Evolutionary conservation across 2,329 filamentous ascomycete genomes (phyloP).

Genomic region (Sclerotinia subarctica): DNA sequence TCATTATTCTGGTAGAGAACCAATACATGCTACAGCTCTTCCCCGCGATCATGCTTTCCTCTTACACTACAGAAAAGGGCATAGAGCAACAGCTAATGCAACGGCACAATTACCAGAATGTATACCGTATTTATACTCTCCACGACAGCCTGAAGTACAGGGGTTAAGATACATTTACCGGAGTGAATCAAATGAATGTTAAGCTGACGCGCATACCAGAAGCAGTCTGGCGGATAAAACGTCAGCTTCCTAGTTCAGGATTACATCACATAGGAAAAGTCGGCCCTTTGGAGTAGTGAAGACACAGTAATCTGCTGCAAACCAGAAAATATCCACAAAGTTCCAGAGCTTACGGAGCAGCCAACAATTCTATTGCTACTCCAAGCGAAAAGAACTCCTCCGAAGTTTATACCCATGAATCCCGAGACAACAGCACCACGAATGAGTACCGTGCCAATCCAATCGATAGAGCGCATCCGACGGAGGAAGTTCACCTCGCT

Average conservation of each 20-base stretch:
- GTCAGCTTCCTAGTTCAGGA: constrained; percentile 40
- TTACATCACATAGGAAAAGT: constrained; percentile 36
- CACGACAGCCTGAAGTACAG: constrained; percentile 34
- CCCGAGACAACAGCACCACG: constrained; percentile 38
- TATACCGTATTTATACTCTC: constrained; percentile 35
- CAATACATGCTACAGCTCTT: not conserved
- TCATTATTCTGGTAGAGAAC: too few relatives aligned
- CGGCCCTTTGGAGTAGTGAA: constrained; percentile 31
- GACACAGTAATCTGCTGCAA: constrained; percentile 32
- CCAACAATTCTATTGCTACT: constrained; percentile 31
- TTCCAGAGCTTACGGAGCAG: constrained; percentile 45
- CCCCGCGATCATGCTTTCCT: not conserved
- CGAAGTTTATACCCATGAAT: constrained; percentile 39
- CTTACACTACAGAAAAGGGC: not conserved
- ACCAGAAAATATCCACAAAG: constrained; percentile 33
- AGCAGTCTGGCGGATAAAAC: constrained; percentile 40
- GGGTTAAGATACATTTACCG: constrained; percentile 27
- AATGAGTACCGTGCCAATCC: constrained; percentile 34
- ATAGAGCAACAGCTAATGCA: constrained; percentile 30
- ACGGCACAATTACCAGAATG: constrained; percentile 37
- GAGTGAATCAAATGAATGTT: constrained; percentile 42
- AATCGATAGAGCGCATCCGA: constrained; percentile 26
- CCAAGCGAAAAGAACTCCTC: constrained; percentile 37
- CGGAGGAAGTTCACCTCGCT: not conserved
- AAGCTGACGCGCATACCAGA: constrained; percentile 40